phyloP scores from a whole-genome alignment of 306 rosid genomes.

The Abrus precatorius region DNA sequence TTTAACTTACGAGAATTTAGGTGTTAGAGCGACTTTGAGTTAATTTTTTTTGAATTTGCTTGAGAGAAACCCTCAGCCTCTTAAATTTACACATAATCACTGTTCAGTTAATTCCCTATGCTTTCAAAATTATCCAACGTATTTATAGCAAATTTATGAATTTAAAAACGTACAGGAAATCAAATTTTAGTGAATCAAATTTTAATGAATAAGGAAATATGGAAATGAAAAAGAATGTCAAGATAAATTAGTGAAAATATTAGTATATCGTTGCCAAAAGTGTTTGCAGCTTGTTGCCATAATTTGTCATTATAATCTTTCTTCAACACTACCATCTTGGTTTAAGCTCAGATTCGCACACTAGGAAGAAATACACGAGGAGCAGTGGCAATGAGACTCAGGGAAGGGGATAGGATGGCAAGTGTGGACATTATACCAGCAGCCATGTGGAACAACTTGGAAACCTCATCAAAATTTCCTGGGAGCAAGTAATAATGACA shows the following conservation, averaged over 20 bases:
- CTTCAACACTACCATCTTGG: conserved; percentile 26
- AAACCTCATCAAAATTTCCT: conserved; percentile 56
- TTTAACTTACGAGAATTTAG: background rate
- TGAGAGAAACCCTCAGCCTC: background rate
- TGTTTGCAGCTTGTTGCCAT: conserved; percentile 22
- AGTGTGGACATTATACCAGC: conserved; percentile 91
- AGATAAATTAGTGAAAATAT: conserved; percentile 1
- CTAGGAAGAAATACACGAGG: conserved; percentile 92
- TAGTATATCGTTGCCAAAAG: background rate
- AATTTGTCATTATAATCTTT: conserved; percentile 20
- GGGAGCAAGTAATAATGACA: conserved; percentile 60
- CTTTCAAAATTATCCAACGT: background rate
- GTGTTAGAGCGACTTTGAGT: background rate
- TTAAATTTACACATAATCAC: background rate
- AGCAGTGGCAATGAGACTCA: conserved; percentile 88
- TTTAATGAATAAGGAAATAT: background rate
- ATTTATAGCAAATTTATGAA: background rate
- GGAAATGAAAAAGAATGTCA: background rate
- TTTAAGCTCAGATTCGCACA: conserved; percentile 78
- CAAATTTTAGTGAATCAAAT: background rate
- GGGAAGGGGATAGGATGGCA: conserved; percentile 87
- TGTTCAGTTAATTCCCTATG: background rate
- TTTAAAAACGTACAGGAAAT: background rate
- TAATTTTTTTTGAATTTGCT: background rate
- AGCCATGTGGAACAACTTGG: conserved; percentile 72